Base-by-base conservation (phyloP, 2,329 filamentous ascomycete species). In the Fusarium abutilonis region DNA sequence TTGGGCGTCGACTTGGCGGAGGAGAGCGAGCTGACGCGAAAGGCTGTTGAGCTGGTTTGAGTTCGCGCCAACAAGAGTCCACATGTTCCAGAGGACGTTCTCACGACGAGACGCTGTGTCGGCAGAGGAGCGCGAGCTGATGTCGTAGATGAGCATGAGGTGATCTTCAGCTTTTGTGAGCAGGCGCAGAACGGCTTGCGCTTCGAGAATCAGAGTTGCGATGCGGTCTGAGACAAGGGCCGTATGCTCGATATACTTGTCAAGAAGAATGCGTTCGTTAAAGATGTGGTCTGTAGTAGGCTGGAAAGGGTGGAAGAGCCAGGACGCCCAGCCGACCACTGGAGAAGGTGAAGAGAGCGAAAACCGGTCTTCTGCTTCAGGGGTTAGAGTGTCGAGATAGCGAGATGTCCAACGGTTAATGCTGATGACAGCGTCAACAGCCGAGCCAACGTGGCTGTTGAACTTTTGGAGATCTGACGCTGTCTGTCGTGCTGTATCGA, bases 191-290 rank as follows among this genome's bases (percentile, higher is more conserved):
- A 94, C 82, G 1, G 83, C 83, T 63, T 90, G 84, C 0, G 91
- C 91, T 72, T 92, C 88, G 42, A 83, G 72, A 59, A 95, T 90
- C 13, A 96, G 82, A 15, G 75, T 74, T 4, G 79, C 76, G 60
- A 94, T 91, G 69, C 90, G 87, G 39, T 89, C 87, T 57, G 89
- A 88, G 10, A 93, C 86, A 13, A 87, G 81, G 19, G 81, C 78
- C 1, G 90, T 89, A 75, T 94, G 91, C 52, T 87, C 82, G 19
- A 93, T 81, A 73, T 94, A 95, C 71, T 91, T 89, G 60, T 92
- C 86, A 34, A 91, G 80, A 2, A 95, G 79, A 15, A 84, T 77
- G 36, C 82, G 81, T 70, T 90, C 86, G 63, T 73, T 75, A 31
- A 75, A 73, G n/a, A 68, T 64, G 5, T 64, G 56, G 2, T 86